Base-by-base conservation (phyloP, 176 grass and related monocot species). In the Avena eriantha region DNA sequence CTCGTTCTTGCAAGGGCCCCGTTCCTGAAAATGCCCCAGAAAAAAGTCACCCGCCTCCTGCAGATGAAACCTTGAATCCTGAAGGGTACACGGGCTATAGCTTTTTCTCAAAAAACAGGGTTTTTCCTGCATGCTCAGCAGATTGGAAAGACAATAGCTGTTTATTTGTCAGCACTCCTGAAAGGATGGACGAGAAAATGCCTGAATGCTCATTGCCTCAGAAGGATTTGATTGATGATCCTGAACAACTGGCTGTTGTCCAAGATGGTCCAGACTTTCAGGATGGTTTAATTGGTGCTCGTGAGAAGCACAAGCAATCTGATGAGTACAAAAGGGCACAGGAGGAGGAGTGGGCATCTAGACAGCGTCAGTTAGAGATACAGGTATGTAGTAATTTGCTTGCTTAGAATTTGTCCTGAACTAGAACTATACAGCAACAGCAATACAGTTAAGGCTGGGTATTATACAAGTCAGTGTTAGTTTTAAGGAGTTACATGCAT, bases 281-380 rank as follows among this genome's bases (percentile, higher is more conserved):
- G 49, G 75, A 66, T 78, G 49, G 34, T 55, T 51, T 97, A 87
- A 80, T 95, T 71, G 84, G 47, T 18, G 89, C 77, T 1, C 92
- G 97, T 46, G 97, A 99, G 78, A 99, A 91, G 31, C 94, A 90
- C 89, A 99, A 99, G 88, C 89, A 93, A 91, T 94, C 97, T 79
- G 80, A 64, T 17, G 92, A 94, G 78, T 99, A 87, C 70, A 96
- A 87, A 83, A 91, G 82, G 60, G 94, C 92, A 74, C 51, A 33
- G 69, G 94, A 94, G 84, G 89, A 91, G 81, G 97, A 99, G 85
- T 96, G 94, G 97, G 97, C 94, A 64, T 90, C 89, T 17, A 93
- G 97, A 88, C 90, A 88, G 55, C 71, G 84, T 24, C 88, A 96
- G 78, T 83, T 99, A 77, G 90, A 81, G 78, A 88, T 93, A 87